Evolutionary conservation across 2,329 filamentous ascomycete species (phyloP).

Genomic region (Colletotrichum sp.): DNA sequence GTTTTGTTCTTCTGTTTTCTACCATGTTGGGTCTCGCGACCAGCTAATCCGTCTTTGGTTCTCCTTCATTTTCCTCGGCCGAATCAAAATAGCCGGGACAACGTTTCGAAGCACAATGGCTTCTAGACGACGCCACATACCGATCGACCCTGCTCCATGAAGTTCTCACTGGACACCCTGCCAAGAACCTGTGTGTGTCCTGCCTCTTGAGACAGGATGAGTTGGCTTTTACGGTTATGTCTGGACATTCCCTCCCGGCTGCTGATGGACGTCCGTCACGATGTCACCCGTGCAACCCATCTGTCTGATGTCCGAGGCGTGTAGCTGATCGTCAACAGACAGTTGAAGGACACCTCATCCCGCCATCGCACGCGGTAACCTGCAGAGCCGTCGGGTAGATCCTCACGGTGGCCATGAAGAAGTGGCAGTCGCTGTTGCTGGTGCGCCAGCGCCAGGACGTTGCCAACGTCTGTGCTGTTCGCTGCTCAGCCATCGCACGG

Average conservation of each 20-base stretch:
- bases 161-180: not conserved
- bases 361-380: slow-evolving; percentile 1
- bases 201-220: not conserved
- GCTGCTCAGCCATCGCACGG: slow-evolving; percentile 6
- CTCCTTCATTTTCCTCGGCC: not conserved
- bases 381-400: slow-evolving; percentile 6
- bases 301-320: not conserved
- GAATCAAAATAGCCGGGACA: not conserved
- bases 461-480: not conserved
- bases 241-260: not conserved
- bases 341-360: not conserved
- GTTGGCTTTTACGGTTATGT: not conserved
- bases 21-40: not conserved
- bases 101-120: not conserved
- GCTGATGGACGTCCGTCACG: not conserved
- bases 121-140: not conserved
- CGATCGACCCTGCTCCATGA: not conserved
- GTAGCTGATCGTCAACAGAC: not conserved
- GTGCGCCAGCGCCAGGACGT: not conserved
- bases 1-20: not conserved
- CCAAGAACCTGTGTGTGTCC: not conserved
- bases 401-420: not conserved
- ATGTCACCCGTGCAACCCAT: slow-evolving; percentile 9
- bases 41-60: not conserved
- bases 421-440: not conserved